Base-by-base conservation (phyloP, 2,329 filamentous ascomycete genomes). In the Hymenoscyphus infarciens region DNA sequence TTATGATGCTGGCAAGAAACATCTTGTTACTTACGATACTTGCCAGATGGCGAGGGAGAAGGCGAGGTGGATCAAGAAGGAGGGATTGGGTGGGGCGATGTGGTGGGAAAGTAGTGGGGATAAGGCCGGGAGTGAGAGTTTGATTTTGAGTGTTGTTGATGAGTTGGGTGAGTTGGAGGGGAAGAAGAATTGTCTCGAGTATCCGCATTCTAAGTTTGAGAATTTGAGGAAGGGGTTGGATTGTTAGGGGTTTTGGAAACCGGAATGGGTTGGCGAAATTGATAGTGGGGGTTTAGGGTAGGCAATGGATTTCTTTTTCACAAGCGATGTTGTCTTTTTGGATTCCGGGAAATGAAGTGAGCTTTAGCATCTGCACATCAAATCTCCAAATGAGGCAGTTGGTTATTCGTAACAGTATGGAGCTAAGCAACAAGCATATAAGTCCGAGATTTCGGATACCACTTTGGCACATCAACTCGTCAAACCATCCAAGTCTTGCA, bases 21-120 rank as follows among this genome's bases (percentile, higher is more conserved):
- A 83, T 62, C 83, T 98, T 80, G 83, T 98, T 59, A 89, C 84
- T 53, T 98, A 96, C 73, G 90, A 92, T 73, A 94, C 86, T 1
- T 82, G 86, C 0, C 77, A 80, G 2, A 85, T 92, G 74, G 88
- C 87, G 3, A 79, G 80, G 67, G 74, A 77, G 67, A 98, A 97
- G 80, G 86, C 87, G 1, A 78, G 83, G 11, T 97, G 87, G 74
- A 84, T 97, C 72, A 83, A 81, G 72, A 74, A 83, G 22, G 78
- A 82, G 54, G 80, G 84, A 0, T 82, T 97, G 0, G 93, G 92
- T 1, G 94, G 94, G 19, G 91, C 84, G n/a, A 97, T 98, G 93
- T 98, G 92, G 92, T 74, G 86, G 54, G 93, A 97, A 78, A 91
- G 86, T 70, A 94, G 89, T 71, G 87, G 85, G 0, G 94, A 97